Percentiles rank a stretch among this genome's conserved stretches.
These are phyloP conservation scores for Cucurbita ficifolia DNA, from an alignment of 306 rosid species.

Conservation along the genomic window DNA sequence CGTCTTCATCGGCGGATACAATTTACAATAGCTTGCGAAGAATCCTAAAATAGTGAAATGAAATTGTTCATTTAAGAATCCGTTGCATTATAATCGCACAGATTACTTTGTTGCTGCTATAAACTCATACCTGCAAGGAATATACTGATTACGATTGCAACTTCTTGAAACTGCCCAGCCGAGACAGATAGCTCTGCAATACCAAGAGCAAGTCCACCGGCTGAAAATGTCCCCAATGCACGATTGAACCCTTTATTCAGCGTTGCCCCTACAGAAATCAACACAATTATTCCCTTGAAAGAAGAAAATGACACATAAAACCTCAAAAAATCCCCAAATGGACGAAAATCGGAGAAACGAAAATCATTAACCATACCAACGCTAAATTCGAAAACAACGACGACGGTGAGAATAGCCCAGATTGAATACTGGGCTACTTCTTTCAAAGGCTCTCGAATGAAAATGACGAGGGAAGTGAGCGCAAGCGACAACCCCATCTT, in stretches of 20 bases:
- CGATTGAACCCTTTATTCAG: constrained; percentile 89
- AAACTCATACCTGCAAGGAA: constrained; percentile 40
- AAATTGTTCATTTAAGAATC: not conserved
- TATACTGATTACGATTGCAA: constrained; percentile 43
- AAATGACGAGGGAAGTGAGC: constrained; percentile 56
- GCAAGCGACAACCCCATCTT: constrained; percentile 76
- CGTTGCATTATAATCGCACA: not conserved
- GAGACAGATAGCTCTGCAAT: constrained; percentile 47
- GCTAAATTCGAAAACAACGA: constrained; percentile 85
- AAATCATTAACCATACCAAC: constrained; percentile 38
- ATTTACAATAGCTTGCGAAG: constrained; percentile 65
- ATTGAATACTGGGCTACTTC: constrained; percentile 44
- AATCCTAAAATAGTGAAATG: constrained; percentile 39
- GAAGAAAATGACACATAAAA: not conserved
- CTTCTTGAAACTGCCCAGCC: constrained; percentile 61
- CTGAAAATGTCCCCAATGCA: constrained; percentile 77
- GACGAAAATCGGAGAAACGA: not conserved
- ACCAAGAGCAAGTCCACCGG: constrained; percentile 87
- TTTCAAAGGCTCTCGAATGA: constrained; percentile 44
- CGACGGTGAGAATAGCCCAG: constrained; percentile 96
- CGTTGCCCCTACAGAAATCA: constrained; percentile 61
- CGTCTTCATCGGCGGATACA: constrained; percentile 68
- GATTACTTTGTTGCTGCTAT: not conserved
- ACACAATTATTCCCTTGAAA: not conserved
- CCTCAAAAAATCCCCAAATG: not conserved